A percentile compares a stretch with the other conserved stretches of the same genome.
Conservation (phyloP, 129 eudicot species). For the Logfia minima region DNA sequence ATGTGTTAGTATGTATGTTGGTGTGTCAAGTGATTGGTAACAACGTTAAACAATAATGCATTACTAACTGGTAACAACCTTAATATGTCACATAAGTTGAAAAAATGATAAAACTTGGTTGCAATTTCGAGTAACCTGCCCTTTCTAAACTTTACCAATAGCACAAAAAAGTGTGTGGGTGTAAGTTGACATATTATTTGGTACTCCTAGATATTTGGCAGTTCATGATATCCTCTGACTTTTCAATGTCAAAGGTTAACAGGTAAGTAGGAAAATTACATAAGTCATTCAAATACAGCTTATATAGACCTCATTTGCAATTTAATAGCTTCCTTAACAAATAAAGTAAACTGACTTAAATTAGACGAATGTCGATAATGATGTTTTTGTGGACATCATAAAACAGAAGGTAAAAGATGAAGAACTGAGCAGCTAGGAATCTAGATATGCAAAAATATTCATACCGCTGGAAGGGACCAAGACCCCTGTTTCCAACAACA, state of each 20-base stretch:
- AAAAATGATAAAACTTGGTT: neutral
- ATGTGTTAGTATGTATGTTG: too few relatives aligned
- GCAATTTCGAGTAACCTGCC: neutral
- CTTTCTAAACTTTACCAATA: neutral
- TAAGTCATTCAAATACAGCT: neutral
- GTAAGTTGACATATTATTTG: neutral
- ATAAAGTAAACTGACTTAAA: neutral
- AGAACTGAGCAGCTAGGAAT: neutral
- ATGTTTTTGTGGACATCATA: neutral
- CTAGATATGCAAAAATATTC: neutral
- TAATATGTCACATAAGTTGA: neutral
- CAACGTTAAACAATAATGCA: neutral
- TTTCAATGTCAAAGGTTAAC: neutral
- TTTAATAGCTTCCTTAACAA: neutral
- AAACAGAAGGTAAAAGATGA: neutral
- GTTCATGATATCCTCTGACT: neutral
- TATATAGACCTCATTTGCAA: neutral
- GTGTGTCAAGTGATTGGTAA: too few relatives aligned
- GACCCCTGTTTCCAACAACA: constrained; percentile 92
- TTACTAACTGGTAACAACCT: neutral
- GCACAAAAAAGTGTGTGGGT: neutral
- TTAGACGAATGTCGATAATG: neutral
- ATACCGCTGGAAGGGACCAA: constrained; percentile 94
- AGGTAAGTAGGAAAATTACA: neutral
- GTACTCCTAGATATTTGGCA: neutral